A percentile compares a stretch with the other conserved stretches of the same genome.
These are phyloP conservation scores for Schizochytrium sp. DNA, from an alignment of 108 stramenopile species.

Conservation along the genomic window DNA sequence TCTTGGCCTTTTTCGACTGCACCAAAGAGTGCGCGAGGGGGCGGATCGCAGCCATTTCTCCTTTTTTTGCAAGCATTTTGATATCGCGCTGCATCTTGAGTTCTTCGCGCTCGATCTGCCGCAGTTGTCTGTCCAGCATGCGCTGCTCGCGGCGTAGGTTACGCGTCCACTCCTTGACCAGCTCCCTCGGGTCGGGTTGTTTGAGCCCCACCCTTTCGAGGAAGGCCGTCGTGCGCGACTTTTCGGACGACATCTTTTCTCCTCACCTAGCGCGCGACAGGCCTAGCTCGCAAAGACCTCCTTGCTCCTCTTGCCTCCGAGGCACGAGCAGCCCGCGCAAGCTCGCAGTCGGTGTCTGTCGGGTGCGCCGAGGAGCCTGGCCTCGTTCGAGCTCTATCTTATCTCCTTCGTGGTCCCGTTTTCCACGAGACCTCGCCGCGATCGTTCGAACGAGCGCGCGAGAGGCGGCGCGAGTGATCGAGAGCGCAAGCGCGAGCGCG, in stretches of 20 bases:
- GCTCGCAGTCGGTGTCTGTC: neutral
- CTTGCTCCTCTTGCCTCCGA: too few species aligned
- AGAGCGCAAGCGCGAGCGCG: too few species aligned
- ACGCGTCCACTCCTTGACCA: constrained; percentile 9
- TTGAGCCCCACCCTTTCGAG: neutral
- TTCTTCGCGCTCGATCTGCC: constrained; percentile 31
- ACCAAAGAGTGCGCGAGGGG: constrained; percentile 28
- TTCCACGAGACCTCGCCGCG: too few species aligned
- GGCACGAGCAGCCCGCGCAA: too few species aligned
- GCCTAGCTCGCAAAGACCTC: neutral
- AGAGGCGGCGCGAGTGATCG: too few species aligned
- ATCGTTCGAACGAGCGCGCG: too few species aligned
- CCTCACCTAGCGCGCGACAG: neutral
- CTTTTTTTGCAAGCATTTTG: constrained; percentile 34
- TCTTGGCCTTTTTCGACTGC: constrained; percentile 33
- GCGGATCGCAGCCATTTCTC: constrained; percentile 18
- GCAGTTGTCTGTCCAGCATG: constrained; percentile 29
- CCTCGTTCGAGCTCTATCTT: too few species aligned
- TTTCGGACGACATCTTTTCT: neutral
- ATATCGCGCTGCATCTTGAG: constrained; percentile 36
- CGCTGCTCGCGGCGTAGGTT: neutral
- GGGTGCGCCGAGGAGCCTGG: too few species aligned
- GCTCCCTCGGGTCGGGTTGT: neutral
- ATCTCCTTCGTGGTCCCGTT: too few species aligned
- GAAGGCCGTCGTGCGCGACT: neutral